Evolutionary conservation across 2,329 filamentous ascomycete species (phyloP), one percentile per base, ranked within the genome.

Genomic region (Calonectria pauciramosa): DNA sequence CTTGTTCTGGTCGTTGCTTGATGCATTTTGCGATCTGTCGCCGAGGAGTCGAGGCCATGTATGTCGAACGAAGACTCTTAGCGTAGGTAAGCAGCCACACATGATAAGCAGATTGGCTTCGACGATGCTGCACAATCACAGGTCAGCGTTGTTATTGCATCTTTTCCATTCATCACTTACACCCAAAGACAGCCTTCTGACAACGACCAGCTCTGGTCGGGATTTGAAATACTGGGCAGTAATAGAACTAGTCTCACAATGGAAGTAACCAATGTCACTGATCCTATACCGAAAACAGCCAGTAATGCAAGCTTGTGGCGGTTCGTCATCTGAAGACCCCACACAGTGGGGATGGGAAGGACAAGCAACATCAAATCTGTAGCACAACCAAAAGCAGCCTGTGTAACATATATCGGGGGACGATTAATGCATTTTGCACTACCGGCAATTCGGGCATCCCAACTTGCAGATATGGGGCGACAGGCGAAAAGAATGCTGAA

Each of bases 351-450:
- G 26, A 89, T 84, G 0, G 88, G 88, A 4, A 89, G 79, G 1
- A 85, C 76, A 72, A 88, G 87, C 23, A 88, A 84, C 28, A 89
- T 77, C 5, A 89, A 69, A 78, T 89, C 87, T 5, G 87, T 88
- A 26, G 86, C 65, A 60, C 89, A 86, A 71, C 88, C 88, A 32
- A 87, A 81, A 0, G 84, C 86, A 0, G 88, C 87, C 28, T 88
- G 88, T 26, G 86, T 83, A 38, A 89, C 85, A 79, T 89, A 89
- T 65, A 89, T 84, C 4, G 85, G 82, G 11, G 86, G 84, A 23
- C 86, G 84, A 64, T 87, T 80, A 32, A 90, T 82, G 71, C 88
- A 89, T 28, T 59, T 80, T 77, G 68, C 86, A 60, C 26, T 65
- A 2, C 38, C 83, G 11, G 78, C 71, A 34, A 20, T 47, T 51